Percentiles rank a stretch among this genome's conserved stretches.
These are phyloP conservation scores for Termitomyces titanicus DNA, from an alignment of 768 basidiomycete genomes.

Conservation along the genomic window DNA sequence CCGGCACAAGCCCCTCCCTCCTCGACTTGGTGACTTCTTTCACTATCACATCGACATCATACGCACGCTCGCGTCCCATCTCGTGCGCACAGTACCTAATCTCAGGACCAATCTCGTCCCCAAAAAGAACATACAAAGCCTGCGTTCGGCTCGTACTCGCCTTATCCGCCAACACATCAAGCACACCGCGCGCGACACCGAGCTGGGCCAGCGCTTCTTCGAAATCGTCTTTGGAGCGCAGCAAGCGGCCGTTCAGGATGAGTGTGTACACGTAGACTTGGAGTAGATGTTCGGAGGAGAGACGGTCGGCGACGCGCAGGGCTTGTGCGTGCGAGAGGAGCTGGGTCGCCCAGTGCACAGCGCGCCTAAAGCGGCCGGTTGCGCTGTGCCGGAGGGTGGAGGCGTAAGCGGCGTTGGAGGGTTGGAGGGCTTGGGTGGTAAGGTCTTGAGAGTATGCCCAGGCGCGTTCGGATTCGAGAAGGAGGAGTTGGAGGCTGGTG, in stretches of 20 bases:
- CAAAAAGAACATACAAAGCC: constrained; percentile 78
- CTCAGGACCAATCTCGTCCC: constrained; percentile 87
- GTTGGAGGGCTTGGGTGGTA: constrained; percentile 43
- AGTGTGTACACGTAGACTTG: constrained; percentile 79
- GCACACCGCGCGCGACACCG: constrained; percentile 68
- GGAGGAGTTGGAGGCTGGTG: constrained; percentile 70
- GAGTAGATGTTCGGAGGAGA: constrained; percentile 56
- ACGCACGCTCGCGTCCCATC: constrained; percentile 71
- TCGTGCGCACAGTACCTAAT: constrained; percentile 93
- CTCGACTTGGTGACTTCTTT: constrained; percentile 56
- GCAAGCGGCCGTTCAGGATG: constrained; percentile 77
- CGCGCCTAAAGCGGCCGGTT: constrained; percentile 77
- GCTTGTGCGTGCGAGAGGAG: constrained; percentile 71
- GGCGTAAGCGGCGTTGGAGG: constrained; percentile 47
- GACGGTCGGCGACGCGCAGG: constrained; percentile 47
- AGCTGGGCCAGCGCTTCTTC: constrained; percentile 74
- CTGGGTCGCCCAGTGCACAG: constrained; percentile 75
- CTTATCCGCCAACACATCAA: constrained; percentile 60
- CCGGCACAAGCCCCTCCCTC: constrained; percentile 58
- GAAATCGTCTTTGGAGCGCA: constrained; percentile 73
- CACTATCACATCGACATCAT: constrained; percentile 77
- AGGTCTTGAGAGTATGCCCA: constrained; percentile 90
- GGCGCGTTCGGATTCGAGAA: constrained; percentile 90
- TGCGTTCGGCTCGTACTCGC: constrained; percentile 80
- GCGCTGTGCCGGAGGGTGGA: constrained; percentile 66